Evolutionary conservation across 345 rosid genomes (phyloP).

Genomic region (Rhodamnia rubescens): DNA sequence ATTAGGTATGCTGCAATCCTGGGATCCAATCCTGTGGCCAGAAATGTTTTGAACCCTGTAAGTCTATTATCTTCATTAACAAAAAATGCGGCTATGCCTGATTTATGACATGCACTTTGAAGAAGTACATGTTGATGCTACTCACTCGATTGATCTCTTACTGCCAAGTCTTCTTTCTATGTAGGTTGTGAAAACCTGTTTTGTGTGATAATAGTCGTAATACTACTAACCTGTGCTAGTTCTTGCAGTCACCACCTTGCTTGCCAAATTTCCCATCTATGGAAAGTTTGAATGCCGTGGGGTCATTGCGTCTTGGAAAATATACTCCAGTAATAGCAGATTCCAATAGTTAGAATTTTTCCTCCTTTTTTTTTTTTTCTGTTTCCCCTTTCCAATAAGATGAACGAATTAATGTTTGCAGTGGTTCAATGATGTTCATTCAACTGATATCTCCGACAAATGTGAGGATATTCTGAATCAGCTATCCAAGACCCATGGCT

Average conservation of each 20-base stretch:
- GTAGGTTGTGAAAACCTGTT: not conserved
- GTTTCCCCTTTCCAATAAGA: slow-evolving; percentile 2
- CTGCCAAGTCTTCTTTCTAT: not conserved
- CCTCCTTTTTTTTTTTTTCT: not conserved
- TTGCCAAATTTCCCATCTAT: slow-evolving; percentile 47
- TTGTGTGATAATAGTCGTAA: not conserved
- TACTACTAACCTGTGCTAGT: not conserved
- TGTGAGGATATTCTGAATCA: slow-evolving; percentile 62
- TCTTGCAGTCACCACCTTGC: slow-evolving; percentile 59
- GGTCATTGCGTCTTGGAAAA: slow-evolving; percentile 65
- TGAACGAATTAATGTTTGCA: slow-evolving; percentile 11
- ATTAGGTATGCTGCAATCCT: slow-evolving; percentile 76
- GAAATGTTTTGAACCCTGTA: slow-evolving; percentile 54
- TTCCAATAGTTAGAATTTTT: not conserved
- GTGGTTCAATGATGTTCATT: slow-evolving; percentile 87
- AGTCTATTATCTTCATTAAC: not conserved
- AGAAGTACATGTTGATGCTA: not conserved
- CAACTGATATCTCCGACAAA: slow-evolving; percentile 60
- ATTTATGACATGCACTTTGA: not conserved
- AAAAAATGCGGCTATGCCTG: not conserved
- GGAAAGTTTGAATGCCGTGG: slow-evolving; percentile 29
- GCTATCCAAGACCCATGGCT: slow-evolving; percentile 53
- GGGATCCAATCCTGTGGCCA: slow-evolving; percentile 53
- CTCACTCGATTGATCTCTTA: not conserved
- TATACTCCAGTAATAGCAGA: slow-evolving; percentile 40